Evolutionary conservation across 768 basidiomycete genomes (phyloP).

Genomic region (Steccherinum ochraceum): DNA sequence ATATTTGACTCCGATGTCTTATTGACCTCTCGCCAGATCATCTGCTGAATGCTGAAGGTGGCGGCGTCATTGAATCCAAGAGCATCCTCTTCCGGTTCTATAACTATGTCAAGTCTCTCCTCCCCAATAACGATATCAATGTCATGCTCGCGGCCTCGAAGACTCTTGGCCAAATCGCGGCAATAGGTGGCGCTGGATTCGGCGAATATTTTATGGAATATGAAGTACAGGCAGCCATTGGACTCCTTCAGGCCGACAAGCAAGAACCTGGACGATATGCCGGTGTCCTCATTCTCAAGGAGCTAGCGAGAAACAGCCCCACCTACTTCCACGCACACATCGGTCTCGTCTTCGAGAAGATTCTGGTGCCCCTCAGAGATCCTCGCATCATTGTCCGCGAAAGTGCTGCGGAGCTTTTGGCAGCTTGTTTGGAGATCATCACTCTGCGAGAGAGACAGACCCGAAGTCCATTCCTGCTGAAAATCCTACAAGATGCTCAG

Average conservation of each 20-base stretch:
- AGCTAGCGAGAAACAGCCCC: constrained; percentile 85
- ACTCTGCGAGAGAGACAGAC: constrained; percentile 63
- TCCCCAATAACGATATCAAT: constrained; percentile 85
- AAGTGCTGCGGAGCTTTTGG: constrained; percentile 89
- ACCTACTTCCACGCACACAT: constrained; percentile 87
- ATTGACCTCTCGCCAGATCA: constrained; percentile 42
- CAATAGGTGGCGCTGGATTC: constrained; percentile 75
- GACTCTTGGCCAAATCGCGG: constrained; percentile 81
- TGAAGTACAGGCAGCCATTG: constrained; percentile 81
- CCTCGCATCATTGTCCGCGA: constrained; percentile 86
- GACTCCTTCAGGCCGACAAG: constrained; percentile 67
- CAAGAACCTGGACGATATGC: constrained; percentile 84
- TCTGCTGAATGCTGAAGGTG: constrained; percentile 68
- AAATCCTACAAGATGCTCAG: constrained; percentile 88
- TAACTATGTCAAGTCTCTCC: constrained; percentile 89
- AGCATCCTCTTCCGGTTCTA: constrained; percentile 80
- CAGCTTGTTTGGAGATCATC: constrained; percentile 87
- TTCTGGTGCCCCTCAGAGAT: constrained; percentile 86
- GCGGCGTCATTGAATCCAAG: constrained; percentile 78
- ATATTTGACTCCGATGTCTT: background rate
- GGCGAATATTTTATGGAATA: constrained; percentile 87
- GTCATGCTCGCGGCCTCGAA: constrained; percentile 95
- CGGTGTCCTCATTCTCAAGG: constrained; percentile 90
- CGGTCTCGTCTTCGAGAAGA: constrained; percentile 83
- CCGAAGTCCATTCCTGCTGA: constrained; percentile 59